Evolutionary conservation across 2,329 filamentous ascomycete genomes (phyloP), one percentile per base, ranked within the genome.

Genomic region (Diaporthe sp.): DNA sequence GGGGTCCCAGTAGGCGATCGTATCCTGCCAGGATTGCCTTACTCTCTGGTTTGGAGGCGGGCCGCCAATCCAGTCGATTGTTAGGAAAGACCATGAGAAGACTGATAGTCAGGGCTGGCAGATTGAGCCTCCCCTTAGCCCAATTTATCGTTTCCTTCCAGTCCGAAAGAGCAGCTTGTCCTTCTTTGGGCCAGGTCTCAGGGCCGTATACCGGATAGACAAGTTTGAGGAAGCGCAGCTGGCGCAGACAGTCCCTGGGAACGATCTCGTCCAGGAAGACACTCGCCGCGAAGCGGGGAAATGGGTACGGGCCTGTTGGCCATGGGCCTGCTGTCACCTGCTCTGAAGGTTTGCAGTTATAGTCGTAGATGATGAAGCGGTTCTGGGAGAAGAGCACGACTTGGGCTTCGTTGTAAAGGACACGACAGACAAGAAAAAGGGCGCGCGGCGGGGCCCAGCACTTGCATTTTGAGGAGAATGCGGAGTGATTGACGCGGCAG

Each of bases 391-490:
- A 77, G 47, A 76, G 75, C 7, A 75, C 60, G 7, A 33, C 17
- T 52, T 75, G 76, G 17, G 72, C 58, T 28, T 77, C 76, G 17
- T 66, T 55, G 25, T 71, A 71, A 9, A 77, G 72, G 22, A 70
- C 35, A 15, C 69, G 61, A 42, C 76, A 77, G 50, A 75, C 54
- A 22, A 77, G 74, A 28, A 75, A 74, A 9, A 77, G 67, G 22
- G 71, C 52, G 4, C 38, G 15, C 4, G 75, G 76, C 15, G 73
- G 40, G 6, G 17, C 47, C 76, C 76, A 77, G 68, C 75, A 77
- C 22, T 12, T 74, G 61, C 76, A 77, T 12, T 47, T 47, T 7
- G 71, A 74, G 1, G 72, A 74, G 2, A n/a, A 52, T 15, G 72
- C 67, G 45, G 66, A 64, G 50, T 74, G 72, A 19, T 15, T 25